Conservation (phyloP, 495 filamentous ascomycete species). For the Neurospora sp. region DNA sequence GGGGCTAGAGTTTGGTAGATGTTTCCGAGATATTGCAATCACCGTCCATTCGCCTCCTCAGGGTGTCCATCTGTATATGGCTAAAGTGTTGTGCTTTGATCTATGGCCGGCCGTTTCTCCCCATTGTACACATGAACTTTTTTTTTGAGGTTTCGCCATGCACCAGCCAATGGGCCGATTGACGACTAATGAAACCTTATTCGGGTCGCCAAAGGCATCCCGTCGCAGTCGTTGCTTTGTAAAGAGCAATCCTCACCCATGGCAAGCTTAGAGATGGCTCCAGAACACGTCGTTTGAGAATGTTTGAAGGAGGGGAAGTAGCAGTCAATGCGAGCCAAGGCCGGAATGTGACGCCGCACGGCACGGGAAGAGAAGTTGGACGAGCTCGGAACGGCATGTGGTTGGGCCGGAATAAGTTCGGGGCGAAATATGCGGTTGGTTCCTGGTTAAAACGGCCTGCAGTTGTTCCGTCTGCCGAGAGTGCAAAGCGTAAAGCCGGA, state of each 20-base stretch:
- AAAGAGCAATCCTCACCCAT: rapidly evolving
- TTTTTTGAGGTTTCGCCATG: neutral
- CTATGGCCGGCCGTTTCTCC: neutral
- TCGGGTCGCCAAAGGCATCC: neutral
- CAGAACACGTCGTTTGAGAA: neutral
- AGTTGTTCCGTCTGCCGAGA: neutral
- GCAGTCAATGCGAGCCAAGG: neutral
- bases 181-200: neutral
- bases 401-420: neutral
- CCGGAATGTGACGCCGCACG: neutral
- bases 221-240: neutral
- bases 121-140: neutral
- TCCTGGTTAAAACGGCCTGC: neutral
- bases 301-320: neutral
- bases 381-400: neutral
- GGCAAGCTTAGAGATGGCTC: neutral
- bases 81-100: neutral
- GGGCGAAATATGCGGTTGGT: neutral
- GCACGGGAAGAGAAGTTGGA: neutral
- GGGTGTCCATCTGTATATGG: neutral
- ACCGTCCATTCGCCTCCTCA: neutral
- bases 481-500: neutral
- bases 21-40: neutral
- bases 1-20: neutral
- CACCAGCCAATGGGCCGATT: neutral